A percentile compares a stretch with the other conserved stretches of the same genome.
phyloP scores from a whole-genome alignment of 2,329 filamentous ascomycete species.

The Endothia cerciana region DNA sequence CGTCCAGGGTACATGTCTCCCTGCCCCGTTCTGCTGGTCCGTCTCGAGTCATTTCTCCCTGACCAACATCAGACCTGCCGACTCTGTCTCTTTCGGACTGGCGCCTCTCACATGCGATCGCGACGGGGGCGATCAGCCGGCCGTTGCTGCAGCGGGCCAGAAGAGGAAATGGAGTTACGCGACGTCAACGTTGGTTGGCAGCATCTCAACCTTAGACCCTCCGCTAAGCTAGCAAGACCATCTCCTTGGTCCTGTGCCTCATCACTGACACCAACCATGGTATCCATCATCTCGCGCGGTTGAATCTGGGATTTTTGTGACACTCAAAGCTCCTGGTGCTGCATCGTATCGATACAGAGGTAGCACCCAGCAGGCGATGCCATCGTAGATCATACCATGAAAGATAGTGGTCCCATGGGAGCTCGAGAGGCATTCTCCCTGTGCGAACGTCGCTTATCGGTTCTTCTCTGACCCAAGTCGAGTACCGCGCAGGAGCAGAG shows the following conservation, averaged over 20 bases:
- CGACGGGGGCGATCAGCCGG: conserved; percentile 12
- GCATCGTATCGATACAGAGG: too few species aligned
- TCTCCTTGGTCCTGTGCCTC: neutral
- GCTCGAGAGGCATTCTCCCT: neutral
- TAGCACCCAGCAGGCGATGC: neutral
- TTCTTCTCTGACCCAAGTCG: neutral
- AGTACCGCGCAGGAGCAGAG: neutral
- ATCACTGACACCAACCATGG: neutral
- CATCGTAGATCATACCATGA: neutral
- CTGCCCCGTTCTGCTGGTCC: neutral
- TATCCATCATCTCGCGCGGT: neutral
- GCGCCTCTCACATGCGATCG: neutral
- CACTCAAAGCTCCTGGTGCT: neutral
- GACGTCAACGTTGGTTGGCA: conserved; percentile 8
- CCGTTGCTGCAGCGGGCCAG: conserved; percentile 10
- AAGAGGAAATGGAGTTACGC: conserved; percentile 18
- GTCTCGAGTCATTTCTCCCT: neutral
- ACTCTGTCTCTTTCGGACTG: neutral
- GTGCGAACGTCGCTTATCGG: too few species aligned
- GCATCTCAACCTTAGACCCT: neutral
- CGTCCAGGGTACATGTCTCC: neutral
- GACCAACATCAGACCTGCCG: conserved; percentile 3
- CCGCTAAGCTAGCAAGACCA: neutral
- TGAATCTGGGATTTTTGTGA: neutral
- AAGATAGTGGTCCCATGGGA: neutral